Base-by-base conservation (phyloP, 352 stramenopile genomes). In the Phytopythium boreale region DNA sequence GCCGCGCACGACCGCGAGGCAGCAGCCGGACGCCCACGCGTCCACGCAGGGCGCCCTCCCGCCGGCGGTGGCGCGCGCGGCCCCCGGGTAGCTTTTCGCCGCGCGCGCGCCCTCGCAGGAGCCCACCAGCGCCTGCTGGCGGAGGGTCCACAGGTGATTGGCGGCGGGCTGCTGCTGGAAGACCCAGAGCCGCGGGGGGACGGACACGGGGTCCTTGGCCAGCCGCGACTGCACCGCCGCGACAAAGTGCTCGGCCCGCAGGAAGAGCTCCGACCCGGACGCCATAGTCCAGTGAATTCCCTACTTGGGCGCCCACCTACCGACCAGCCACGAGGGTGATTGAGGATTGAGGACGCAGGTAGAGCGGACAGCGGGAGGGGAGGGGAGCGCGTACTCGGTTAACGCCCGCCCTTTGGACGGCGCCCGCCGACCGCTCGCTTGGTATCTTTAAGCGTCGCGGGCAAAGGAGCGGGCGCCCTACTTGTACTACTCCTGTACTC, bases 71-170 rank as follows among this genome's bases (percentile, higher is more conserved):
- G 61, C 41, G 2, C 59, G 56, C 31, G 59, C 63, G 15, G 59
- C 41, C 7, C 9, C 55, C 9, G 70, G 53, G 62, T 89, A 87
- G 56, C 71, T 71, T 59, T 77, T 81, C 17, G 72, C 70, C n/a
- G 75, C 77, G 1, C 82, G 74, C 11, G 74, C 85, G 22, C 57
- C 64, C 60, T 91, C 82, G 47, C 82, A 91, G 1, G 82, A 86
- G 39, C 80, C 80, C n/a, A 86, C 56, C 14, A 77, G 62, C 19
- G 73, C 79, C 67, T 90, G 82, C 65, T 88, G 79, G 43, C 76
- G 72, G 27, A 88, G 70, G 22, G 79, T 76, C 82, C 82, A 89
- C 1, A 90, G 63, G 0, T 74, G 68, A 46, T 78, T 79, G 19
- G 61, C 67, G 15, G 64, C 63, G 17, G 68, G 20, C 43, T 84